These are phyloP conservation scores for Ramaria sp. DNA, from an alignment of 768 basidiomycete genomes.

Conservation along the genomic window DNA sequence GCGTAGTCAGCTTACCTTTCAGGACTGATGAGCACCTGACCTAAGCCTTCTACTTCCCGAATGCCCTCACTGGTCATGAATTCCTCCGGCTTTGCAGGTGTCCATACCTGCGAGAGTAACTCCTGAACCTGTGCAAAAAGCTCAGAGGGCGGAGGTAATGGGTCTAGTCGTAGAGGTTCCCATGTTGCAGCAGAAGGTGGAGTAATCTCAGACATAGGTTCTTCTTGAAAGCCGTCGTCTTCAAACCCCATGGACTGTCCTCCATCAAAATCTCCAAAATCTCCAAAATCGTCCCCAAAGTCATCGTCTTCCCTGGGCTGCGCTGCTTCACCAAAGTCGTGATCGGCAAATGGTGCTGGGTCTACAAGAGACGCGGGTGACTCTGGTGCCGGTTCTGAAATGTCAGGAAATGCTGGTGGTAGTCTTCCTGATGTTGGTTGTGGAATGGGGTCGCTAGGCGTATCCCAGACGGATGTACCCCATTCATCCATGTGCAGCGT, in stretches of 20 bases:
- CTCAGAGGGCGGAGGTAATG: slow-evolving; percentile 45
- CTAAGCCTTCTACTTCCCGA: slow-evolving; percentile 69
- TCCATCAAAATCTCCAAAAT: slow-evolving; percentile 55
- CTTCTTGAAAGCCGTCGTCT: slow-evolving; percentile 25
- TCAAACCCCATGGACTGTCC: slow-evolving; percentile 10
- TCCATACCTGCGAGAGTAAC: slow-evolving; percentile 60
- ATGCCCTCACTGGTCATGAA: slow-evolving; percentile 60
- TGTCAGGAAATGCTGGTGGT: not conserved
- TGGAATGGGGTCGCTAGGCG: not conserved
- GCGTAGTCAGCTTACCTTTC: slow-evolving; percentile 44
- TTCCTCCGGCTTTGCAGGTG: slow-evolving; percentile 34
- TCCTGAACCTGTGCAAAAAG: slow-evolving; percentile 53
- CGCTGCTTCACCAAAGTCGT: slow-evolving; percentile 45
- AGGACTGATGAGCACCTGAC: slow-evolving; percentile 64
- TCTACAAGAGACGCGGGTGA: slow-evolving; percentile 15
- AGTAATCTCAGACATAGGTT: slow-evolving; percentile 26
- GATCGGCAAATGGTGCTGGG: slow-evolving; percentile 28
- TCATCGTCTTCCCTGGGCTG: slow-evolving; percentile 55
- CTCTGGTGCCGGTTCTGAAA: not conserved
- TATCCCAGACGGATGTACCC: slow-evolving; percentile 9
- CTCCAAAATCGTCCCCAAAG: slow-evolving; percentile 73
- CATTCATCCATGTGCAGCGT: slow-evolving; percentile 7
- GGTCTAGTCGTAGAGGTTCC: slow-evolving; percentile 54
- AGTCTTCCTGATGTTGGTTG: not conserved
- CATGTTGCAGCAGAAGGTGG: slow-evolving; percentile 24